Base-by-base conservation (phyloP, 139 green algal species). In the Micractinium conductrix region DNA sequence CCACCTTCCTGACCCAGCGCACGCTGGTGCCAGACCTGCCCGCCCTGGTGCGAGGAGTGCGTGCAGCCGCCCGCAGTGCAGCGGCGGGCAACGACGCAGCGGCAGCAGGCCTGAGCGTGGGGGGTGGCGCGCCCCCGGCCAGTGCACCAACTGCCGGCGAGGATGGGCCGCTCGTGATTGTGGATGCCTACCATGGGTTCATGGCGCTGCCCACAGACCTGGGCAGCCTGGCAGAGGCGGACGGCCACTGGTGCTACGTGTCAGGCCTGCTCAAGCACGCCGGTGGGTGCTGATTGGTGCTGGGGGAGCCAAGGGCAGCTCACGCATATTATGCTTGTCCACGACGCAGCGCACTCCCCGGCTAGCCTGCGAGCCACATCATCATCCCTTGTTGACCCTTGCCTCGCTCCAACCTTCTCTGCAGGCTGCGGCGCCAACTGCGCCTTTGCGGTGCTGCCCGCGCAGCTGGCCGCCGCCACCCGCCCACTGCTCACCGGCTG, bases 161-260 rank as follows among this genome's bases (percentile, higher is more conserved):
- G 1, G 3, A 12, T 53, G 55, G 37, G 35, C 83, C 74, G 6
- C 53, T 87, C 12, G 9, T 84, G 24, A 70, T 85, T 12, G 74
- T 88, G 12, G 84, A 88, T 63, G 84, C 65, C 35, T 88, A 85
- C 73, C 84, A 88, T 37, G 35, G 44, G 30, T 88, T 85, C 48
- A 48, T 22, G 0, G 84, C 84, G 26, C 44, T 88, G 63, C 84
- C 74, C 73, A 88, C 62, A 2, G n/a, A n/a, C n/a, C n/a, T n/a
- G n/a, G n/a, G n/a, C n/a, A 40, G 67, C 73, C 78, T 88, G 43
- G 38, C 26, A 6, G 42, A 55, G 19, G 83, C 50, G 26, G 83
- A 58, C 1, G 37, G 48, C 12, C 26, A 45, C 69, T 87, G 83
- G 60, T 87, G 83, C 78, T 88, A 80, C 38, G 37, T 85, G 37